Evolutionary conservation across 805 yeast species (phyloP).

Genomic region (Nakazawaea peltata): DNA sequence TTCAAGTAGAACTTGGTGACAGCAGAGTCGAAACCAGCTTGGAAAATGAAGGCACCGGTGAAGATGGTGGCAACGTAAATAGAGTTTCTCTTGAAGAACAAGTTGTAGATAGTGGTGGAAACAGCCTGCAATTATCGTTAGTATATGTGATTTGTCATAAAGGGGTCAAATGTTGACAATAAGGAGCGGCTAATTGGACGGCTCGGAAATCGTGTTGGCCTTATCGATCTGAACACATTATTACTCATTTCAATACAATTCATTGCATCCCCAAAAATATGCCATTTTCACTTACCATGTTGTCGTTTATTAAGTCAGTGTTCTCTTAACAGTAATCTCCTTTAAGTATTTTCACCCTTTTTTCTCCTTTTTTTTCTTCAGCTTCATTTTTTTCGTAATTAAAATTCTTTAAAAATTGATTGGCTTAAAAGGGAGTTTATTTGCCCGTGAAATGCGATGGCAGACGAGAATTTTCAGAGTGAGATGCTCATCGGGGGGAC

Average conservation of each 20-base stretch:
- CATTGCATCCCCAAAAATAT: too few relatives aligned
- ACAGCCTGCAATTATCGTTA: slow-evolving; percentile 2
- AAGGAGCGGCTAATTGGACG: too few relatives aligned
- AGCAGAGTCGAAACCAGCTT: slow-evolving; percentile 62
- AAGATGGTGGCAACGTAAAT: slow-evolving; percentile 77
- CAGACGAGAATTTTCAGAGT: too few relatives aligned
- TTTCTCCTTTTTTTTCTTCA: slow-evolving; percentile 1
- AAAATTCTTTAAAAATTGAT: slow-evolving; percentile 6
- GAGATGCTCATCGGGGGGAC: too few relatives aligned
- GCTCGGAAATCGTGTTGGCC: too few relatives aligned
- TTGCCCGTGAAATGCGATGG: slow-evolving; percentile 3
- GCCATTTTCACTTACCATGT: too few relatives aligned
- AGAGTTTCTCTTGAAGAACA: slow-evolving; percentile 83
- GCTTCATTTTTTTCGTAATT: slow-evolving; percentile 2
- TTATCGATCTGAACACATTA: not conserved
- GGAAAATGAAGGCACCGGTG: slow-evolving; percentile 80
- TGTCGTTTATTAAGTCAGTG: too few relatives aligned
- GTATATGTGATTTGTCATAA: slow-evolving; percentile 1
- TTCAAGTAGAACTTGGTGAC: slow-evolving; percentile 64
- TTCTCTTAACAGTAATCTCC: too few relatives aligned
- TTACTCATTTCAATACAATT: not conserved
- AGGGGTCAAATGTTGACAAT: too few relatives aligned
- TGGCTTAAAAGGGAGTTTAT: slow-evolving; percentile 6
- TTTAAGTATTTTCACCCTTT: not conserved
- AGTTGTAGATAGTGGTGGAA: slow-evolving; percentile 48